Evolutionary conservation across 2,329 filamentous ascomycete genomes (phyloP), one percentile per base, ranked within the genome.

Genomic region (Apiospora rasikravindrae): DNA sequence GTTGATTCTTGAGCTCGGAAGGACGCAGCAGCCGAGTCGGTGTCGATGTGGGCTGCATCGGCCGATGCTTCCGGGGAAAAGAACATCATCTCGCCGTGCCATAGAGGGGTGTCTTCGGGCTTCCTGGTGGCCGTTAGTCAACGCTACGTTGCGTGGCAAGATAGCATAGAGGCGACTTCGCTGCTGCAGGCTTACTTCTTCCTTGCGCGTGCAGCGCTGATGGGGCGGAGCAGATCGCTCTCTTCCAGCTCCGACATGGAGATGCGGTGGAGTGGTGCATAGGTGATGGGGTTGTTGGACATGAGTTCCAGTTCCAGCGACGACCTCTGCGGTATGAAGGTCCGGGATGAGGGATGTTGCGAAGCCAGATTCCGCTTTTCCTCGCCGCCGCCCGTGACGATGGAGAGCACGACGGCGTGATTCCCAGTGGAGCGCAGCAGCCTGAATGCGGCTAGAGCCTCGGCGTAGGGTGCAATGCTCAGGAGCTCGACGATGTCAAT

Each of bases 271-370:
- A 69, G 14, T 4, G 33, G 13, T 8, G 70, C 53, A 29, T 57
- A 71, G 29, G 64, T 10, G 11, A 69, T 51, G n/a, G 70, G 66
- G 26, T 71, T 57, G 5, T 45, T 57, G 14, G 37, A 24, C 45
- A 69, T 61, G 47, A 71, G 29, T 37, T 71, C 70, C 7, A 29
- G 0, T 40, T 67, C 70, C 37, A 70, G 33, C 14, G 69, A 33
- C 10, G 69, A 70, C 24, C n/a, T 26, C n/a, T 26, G 49, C n/a
- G 49, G 49, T 4, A 51, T n/a, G 49, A 24, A 51, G 10, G 49
- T 10, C 10, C 49, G 49, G n/a, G 49, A 10, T 5, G 49, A 26
- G n/a, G n/a, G n/a, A 13, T 51, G 44, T 22, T 5, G 45, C 26
- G 26, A 6, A 37, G 42, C 24, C 13, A 29, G 4, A 13, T 19